phyloP scores from a whole-genome alignment of 2,329 filamentous ascomycete genomes.

The Verticillium alfalfae region DNA sequence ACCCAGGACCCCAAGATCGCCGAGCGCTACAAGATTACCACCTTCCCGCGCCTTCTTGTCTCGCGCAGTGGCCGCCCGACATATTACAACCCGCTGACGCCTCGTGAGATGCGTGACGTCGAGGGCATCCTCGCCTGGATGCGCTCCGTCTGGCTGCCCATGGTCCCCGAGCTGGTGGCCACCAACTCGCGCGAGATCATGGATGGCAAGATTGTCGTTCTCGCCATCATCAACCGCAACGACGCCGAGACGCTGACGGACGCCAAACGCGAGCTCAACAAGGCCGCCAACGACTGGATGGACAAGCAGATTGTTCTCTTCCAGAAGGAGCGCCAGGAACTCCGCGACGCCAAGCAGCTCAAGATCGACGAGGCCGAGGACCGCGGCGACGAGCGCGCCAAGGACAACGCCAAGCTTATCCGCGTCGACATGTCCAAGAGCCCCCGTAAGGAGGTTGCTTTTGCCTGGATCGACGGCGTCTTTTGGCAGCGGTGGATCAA shows the following conservation, averaged over 20 bases:
- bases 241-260: slow-evolving; percentile 72
- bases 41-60: slow-evolving; percentile 90
- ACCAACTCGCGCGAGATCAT: slow-evolving; percentile 92
- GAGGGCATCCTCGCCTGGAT: slow-evolving; percentile 81
- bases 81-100: slow-evolving; percentile 83
- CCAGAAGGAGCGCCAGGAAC: slow-evolving; percentile 86
- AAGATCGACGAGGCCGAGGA: slow-evolving; percentile 96
- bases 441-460: slow-evolving; percentile 81
- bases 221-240: slow-evolving; percentile 79
- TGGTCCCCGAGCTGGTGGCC: slow-evolving; percentile 89
- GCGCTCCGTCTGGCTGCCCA: slow-evolving; percentile 91
- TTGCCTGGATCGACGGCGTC: slow-evolving; percentile 94
- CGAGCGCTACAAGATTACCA: slow-evolving; percentile 88
- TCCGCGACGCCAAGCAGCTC: slow-evolving; percentile 90
- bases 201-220: slow-evolving; percentile 89
- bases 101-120: slow-evolving; percentile 87
- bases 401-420: slow-evolving; percentile 84
- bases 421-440: slow-evolving; percentile 86
- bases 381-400: slow-evolving; percentile 79
- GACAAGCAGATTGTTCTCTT: slow-evolving; percentile 90
- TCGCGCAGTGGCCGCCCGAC: slow-evolving; percentile 83
- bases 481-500: slow-evolving; percentile 98
- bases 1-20: slow-evolving; percentile 72
- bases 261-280: slow-evolving; percentile 87
- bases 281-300: slow-evolving; percentile 94